Evolutionary conservation across 2,329 filamentous ascomycete genomes (phyloP).

Genomic region (Epichloe gansuensis): DNA sequence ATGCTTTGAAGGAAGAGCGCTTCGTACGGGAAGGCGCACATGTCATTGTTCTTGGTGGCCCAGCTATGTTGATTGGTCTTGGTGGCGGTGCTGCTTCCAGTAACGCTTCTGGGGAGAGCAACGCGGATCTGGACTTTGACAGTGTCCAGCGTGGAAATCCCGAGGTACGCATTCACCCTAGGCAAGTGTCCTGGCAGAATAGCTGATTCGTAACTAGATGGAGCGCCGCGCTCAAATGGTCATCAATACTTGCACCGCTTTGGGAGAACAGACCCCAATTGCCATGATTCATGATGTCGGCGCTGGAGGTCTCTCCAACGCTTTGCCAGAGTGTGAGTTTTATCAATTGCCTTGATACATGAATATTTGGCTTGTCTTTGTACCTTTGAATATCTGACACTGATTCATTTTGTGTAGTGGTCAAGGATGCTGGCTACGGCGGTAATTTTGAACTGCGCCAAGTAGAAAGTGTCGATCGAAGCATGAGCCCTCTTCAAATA

Average conservation of each 20-base stretch:
- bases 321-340: conserved; percentile 56
- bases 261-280: conserved; percentile 79
- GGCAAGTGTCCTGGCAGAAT: neutral
- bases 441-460: conserved; percentile 91
- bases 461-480: conserved; percentile 76
- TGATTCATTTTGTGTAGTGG: conserved; percentile 31
- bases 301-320: conserved; percentile 66
- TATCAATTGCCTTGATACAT: neutral
- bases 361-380: neutral
- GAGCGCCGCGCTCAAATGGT: conserved; percentile 94
- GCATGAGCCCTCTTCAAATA: conserved; percentile 92
- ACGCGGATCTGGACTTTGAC: conserved; percentile 88
- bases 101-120: conserved; percentile 76
- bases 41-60: conserved; percentile 84
- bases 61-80: conserved; percentile 94
- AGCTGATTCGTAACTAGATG: conserved; percentile 35
- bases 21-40: conserved; percentile 80
- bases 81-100: conserved; percentile 92
- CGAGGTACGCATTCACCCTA: conserved; percentile 32
- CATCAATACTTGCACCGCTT: conserved; percentile 82
- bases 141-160: conserved; percentile 96
- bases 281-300: conserved; percentile 97
- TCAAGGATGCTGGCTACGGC: conserved; percentile 83
- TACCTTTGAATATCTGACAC: neutral
- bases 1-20: conserved; percentile 72